Conservation (phyloP, 106 monocot species). For the Dendrobium officinale region DNA sequence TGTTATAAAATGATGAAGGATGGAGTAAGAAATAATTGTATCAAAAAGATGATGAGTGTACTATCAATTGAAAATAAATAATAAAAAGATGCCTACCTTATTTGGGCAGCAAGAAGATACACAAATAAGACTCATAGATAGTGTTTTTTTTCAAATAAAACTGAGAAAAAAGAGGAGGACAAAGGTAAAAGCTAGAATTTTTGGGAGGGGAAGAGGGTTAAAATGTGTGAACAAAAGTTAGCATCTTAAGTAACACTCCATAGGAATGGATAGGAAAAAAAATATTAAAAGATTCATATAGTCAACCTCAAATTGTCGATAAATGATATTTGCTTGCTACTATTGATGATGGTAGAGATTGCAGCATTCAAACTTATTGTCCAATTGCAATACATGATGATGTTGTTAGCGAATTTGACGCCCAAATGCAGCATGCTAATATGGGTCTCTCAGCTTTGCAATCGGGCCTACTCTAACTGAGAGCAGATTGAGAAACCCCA, state of each 20-base stretch:
- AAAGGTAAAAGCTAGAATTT: not conserved
- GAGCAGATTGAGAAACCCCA: not conserved
- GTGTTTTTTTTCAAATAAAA: too few species aligned
- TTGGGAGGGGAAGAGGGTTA: too few species aligned
- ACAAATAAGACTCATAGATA: not conserved
- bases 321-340: not conserved
- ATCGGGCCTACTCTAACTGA: not conserved
- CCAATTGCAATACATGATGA: not conserved
- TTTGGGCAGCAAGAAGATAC: too few species aligned
- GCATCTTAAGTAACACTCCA: not conserved
- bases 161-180: too few species aligned
- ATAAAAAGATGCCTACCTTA: too few species aligned
- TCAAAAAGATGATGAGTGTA: not conserved
- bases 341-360: not conserved
- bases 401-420: not conserved
- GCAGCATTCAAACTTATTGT: not conserved
- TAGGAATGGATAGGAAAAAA: not conserved
- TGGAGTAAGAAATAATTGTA: too few species aligned
- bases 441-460: not conserved
- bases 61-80: not conserved
- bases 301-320: not conserved
- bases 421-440: not conserved
- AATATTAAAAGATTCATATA: not conserved
- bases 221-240: not conserved
- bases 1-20: too few species aligned